phyloP scores from a whole-genome alignment of 345 rosid species.

The Noccaea bulbosa region DNA sequence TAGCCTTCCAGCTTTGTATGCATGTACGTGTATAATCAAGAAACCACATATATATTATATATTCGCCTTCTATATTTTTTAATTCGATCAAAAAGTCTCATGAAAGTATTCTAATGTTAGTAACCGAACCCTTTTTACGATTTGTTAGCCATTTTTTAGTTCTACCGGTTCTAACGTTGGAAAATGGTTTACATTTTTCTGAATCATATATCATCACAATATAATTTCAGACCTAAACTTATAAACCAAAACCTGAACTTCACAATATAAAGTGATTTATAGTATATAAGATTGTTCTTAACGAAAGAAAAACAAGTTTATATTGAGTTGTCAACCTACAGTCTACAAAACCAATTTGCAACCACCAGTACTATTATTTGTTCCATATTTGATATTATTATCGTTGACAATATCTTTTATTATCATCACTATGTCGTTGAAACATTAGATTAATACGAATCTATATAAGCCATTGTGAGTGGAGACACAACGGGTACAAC shows the following conservation, averaged over 20 bases:
- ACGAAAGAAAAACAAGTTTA: too few relatives aligned
- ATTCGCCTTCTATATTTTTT: background rate
- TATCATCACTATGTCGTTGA: background rate
- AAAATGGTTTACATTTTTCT: background rate
- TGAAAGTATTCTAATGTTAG: background rate
- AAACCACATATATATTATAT: background rate
- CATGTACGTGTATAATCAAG: slow-evolving; percentile 26
- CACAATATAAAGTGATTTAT: too few relatives aligned
- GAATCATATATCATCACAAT: background rate
- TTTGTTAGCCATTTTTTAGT: background rate
- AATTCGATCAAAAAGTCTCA: slow-evolving; percentile 6
- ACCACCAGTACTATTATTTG: background rate
- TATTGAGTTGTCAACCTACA: slow-evolving; percentile 24
- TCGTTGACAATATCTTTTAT: too few relatives aligned
- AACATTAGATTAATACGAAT: background rate
- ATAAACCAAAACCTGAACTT: too few relatives aligned
- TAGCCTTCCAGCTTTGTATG: slow-evolving; percentile 7
- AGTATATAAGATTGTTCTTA: too few relatives aligned
- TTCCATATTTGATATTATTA: slow-evolving; percentile 1
- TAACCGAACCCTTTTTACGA: background rate
- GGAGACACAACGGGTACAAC: slow-evolving; percentile 33
- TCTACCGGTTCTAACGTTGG: background rate
- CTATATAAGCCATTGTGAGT: background rate
- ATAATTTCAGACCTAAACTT: background rate
- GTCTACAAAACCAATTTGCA: slow-evolving; percentile 4